These are phyloP conservation scores for Lichtheimia ornata DNA, from an alignment of 371 early-diverging fungal genomes.

Conservation along the genomic window DNA sequence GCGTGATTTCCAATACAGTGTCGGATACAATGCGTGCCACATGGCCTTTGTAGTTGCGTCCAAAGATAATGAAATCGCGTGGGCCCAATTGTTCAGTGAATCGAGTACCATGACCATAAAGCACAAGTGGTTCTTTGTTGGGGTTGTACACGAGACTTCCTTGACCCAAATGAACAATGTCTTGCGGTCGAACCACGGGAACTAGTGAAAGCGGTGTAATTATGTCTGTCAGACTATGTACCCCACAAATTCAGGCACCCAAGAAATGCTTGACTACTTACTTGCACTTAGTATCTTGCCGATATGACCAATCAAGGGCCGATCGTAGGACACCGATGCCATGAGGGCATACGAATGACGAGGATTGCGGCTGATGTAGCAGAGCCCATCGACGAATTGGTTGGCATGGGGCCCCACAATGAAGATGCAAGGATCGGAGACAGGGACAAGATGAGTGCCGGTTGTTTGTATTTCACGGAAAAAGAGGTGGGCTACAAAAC, in stretches of 20 bases:
- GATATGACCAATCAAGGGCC: conserved; percentile 80
- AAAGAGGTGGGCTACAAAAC: conserved; percentile 61
- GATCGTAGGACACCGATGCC: conserved; percentile 83
- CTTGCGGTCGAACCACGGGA: conserved; percentile 93
- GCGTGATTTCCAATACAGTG: conserved; percentile 65
- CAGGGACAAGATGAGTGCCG: conserved; percentile 85
- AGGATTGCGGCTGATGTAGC: conserved; percentile 73
- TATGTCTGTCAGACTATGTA: too few species aligned
- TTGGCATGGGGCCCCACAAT: conserved; percentile 96
- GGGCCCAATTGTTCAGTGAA: conserved; percentile 71
- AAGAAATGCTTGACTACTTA: conserved; percentile 28
- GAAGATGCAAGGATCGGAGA: conserved; percentile 88
- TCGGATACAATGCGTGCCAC: conserved; percentile 82
- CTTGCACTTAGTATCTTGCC: conserved; percentile 75
- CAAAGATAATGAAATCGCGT: conserved; percentile 67
- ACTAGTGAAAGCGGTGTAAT: conserved; percentile 45
- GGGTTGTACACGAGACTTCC: conserved; percentile 74
- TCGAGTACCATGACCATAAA: conserved; percentile 68
- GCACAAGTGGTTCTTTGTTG: conserved; percentile 58
- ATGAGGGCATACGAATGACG: conserved; percentile 83
- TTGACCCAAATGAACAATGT: conserved; percentile 72
- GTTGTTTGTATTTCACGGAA: conserved; percentile 88
- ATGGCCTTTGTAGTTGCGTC: conserved; percentile 65
- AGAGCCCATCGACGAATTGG: conserved; percentile 93
- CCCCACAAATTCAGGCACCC: neutral